Base-by-base conservation (phyloP, 805 yeast species). In the Nakazawaea wickerhamii region DNA sequence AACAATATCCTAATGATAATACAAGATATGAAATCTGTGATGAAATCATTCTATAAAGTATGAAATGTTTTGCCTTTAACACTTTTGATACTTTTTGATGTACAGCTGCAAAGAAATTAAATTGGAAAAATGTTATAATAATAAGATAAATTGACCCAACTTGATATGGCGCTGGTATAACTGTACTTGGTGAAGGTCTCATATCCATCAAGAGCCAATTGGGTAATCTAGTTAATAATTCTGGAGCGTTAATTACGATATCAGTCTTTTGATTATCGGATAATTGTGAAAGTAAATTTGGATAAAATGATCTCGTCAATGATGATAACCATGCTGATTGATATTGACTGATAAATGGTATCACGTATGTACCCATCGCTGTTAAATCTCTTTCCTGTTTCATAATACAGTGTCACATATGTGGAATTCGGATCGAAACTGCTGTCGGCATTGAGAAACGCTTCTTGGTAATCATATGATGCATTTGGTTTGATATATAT, bases 121-220 rank as follows among this genome's bases (percentile, higher is more conserved):
- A 71, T 48, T 79, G 80, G 70, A 84, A 79, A 54, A 84, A 78
- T 5, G 89, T 75, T 40, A 82, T 58, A 54, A 83, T 73, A 54
- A 82, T 71, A 56, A 81, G 63, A 58, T 77, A 83, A 54, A 82
- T 77, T 51, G 80, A 65, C 26, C 90, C 91, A 45, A 79, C 82
- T 55, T 82, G 88, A 13, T 76, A 65, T 2, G 88, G 86, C 0
- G 86, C 88, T 15, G 70, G 50, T 3, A 77, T 57, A 3, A 75
- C 74, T 2, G 74, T 64, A 48, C 72, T 62, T 2, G 61, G 55
- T 40, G 65, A 68, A 1, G 81, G 81, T 8, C 73, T 66, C 38
- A 66, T 52, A 51, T 83, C 88, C 3, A 52, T 33, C 31, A 51
- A 57, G 1, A 46, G 20, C 43, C 75, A 63, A 1, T 45, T 46